Base-by-base conservation (phyloP, 768 basidiomycete species). In the Boletus vinaceobasis region DNA sequence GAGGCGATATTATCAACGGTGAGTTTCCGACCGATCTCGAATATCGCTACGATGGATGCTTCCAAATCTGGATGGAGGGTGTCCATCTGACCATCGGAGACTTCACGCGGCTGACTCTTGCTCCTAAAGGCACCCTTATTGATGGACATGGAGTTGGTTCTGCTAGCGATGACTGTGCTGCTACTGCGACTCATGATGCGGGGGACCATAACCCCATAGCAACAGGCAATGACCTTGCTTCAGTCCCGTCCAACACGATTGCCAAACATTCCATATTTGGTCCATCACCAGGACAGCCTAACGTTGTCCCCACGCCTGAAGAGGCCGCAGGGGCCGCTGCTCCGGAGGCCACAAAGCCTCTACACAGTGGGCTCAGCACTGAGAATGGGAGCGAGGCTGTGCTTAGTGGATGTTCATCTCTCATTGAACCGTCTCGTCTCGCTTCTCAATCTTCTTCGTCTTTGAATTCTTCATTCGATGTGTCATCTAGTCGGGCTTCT, bases 71-170 rank as follows among this genome's bases (percentile, higher is more conserved):
- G 60, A 64, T 63, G 65, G 69, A 71, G 75, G 73, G 73, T 75
- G 72, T 71, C 75, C 77, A 70, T 75, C 65, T 58, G 52, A 55
- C 59, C 47, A 48, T 43, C 53, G 43, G 58, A 74, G 69, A 73
- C 76, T 80, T 77, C 82, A 75, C 78, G 75, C 76, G 69, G 72
- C 88, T 89, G 72, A 90, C 73, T 70, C 61, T 68, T 74, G 42
- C 62, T 60, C 33, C 62, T 67, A 66, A 79, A 77, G 79, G 74
- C 65, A 66, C 63, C 66, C 63, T 77, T 60, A 21, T 55, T 73
- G 71, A 77, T 72, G 73, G 69, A 63, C 60, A 60, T 60, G 73
- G 62, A 60, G 53, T 57, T 57, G 68, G 64, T 65, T 58, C 75
- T 67, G 70, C 64, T 57, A 73, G 66, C 43, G 55, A 60, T 58